Conservation (phyloP, 352 stramenopile genomes). For the Phytophthora megakarya region DNA sequence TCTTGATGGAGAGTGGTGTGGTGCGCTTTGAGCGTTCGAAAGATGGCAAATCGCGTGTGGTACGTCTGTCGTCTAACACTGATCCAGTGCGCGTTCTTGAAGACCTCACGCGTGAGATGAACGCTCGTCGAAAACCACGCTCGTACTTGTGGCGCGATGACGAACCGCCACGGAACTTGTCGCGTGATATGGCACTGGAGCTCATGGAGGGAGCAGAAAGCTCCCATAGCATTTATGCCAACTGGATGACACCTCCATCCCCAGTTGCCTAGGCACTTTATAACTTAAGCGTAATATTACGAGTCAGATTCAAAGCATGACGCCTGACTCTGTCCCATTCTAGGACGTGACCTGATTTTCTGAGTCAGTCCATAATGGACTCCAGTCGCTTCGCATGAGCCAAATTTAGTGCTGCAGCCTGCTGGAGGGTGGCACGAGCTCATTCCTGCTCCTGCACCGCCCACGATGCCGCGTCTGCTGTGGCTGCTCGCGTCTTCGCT, state of each 20-base stretch:
- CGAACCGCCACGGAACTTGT: slow-evolving; percentile 33
- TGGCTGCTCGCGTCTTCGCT: slow-evolving; percentile 2
- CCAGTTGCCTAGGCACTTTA: slow-evolving; percentile 10
- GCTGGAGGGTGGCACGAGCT: neutral
- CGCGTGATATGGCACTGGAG: slow-evolving; percentile 27
- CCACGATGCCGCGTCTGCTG: slow-evolving; percentile 25
- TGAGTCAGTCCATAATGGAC: slow-evolving; percentile 17
- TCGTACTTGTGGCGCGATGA: slow-evolving; percentile 55
- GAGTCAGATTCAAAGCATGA: too few relatives aligned
- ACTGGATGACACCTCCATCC: slow-evolving; percentile 38
- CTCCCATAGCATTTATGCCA: slow-evolving; percentile 39
- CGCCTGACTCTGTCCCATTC: neutral
- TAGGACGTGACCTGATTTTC: slow-evolving; percentile 14
- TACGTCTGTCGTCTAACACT: slow-evolving; percentile 28
- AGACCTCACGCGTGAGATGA: slow-evolving; percentile 47
- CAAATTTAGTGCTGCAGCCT: slow-evolving; percentile 17
- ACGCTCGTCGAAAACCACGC: slow-evolving; percentile 47
- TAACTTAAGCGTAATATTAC: slow-evolving; percentile 31
- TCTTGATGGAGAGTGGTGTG: slow-evolving; percentile 51
- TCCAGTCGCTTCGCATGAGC: slow-evolving; percentile 7
- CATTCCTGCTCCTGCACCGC: slow-evolving; percentile 5
- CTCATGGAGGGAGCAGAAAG: slow-evolving; percentile 36
- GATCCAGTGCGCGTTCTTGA: slow-evolving; percentile 23
- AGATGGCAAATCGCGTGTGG: slow-evolving; percentile 36
- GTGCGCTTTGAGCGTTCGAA: slow-evolving; percentile 39